Evolutionary conservation across 805 yeast species (phyloP).

Genomic region (Yamadazyma laniorum): DNA sequence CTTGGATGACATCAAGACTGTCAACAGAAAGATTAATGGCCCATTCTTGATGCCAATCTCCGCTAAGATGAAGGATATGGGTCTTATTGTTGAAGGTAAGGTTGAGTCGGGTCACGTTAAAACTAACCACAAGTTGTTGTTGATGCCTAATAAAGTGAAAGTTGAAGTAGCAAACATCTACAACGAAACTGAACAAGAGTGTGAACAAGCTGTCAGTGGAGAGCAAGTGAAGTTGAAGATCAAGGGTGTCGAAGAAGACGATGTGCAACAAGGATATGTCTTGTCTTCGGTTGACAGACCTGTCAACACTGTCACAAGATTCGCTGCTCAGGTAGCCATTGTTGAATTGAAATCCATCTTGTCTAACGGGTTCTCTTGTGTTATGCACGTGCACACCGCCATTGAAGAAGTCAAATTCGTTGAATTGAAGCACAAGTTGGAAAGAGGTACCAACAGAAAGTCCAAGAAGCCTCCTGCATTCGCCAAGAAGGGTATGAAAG

Average conservation of each 20-base stretch:
- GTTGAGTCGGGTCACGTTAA: constrained; percentile 92
- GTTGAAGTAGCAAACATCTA: constrained; percentile 86
- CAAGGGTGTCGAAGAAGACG: constrained; percentile 97
- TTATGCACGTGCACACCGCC: constrained; percentile 98
- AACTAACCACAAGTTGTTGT: constrained; percentile 68
- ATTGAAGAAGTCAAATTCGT: constrained; percentile 89
- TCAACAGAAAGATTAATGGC: constrained; percentile 83
- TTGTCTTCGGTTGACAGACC: constrained; percentile 84
- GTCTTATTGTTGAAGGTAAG: constrained; percentile 97
- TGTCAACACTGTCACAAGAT: constrained; percentile 83
- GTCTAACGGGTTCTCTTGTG: constrained; percentile 95
- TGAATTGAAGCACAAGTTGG: constrained; percentile 84
- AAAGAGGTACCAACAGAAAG: constrained; percentile 94
- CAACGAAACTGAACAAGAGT: constrained; percentile 95
- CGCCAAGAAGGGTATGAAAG: constrained; percentile 98
- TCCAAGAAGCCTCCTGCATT: constrained; percentile 97
- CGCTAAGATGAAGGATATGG: constrained; percentile 94
- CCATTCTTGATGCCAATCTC: constrained; percentile 97
- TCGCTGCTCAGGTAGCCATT: constrained; percentile 95
- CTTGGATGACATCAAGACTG: constrained; percentile 77
- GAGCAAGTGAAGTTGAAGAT: constrained; percentile 94
- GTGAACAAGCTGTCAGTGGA: constrained; percentile 86
- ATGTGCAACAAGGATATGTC: constrained; percentile 86
- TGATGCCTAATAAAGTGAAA: constrained; percentile 88
- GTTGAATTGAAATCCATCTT: constrained; percentile 93